phyloP scores from a whole-genome alignment of 768 basidiomycete species.

The Pholiota microspora region DNA sequence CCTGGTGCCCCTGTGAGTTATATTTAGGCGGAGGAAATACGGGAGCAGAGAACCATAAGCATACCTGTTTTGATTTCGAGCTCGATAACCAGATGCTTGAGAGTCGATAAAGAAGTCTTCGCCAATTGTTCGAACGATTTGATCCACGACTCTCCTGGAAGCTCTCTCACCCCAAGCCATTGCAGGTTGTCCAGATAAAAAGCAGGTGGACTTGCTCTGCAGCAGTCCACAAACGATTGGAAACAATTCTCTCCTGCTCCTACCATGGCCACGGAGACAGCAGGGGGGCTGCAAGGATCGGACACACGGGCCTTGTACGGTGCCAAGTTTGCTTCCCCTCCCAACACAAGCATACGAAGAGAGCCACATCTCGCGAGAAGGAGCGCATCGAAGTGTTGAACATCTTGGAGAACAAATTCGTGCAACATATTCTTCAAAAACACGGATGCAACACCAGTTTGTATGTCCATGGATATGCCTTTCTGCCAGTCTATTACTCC shows the following conservation, averaged over 20 bases:
- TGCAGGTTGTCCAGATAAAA: slow-evolving; percentile 7
- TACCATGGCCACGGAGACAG: slow-evolving; percentile 4
- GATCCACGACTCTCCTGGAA: not conserved
- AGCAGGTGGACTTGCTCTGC: not conserved
- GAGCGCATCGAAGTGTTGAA: slow-evolving; percentile 9
- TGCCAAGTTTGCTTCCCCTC: slow-evolving; percentile 5
- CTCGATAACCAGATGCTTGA: slow-evolving; percentile 4
- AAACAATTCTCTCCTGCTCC: not conserved
- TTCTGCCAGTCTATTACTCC: not conserved
- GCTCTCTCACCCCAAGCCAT: slow-evolving; percentile 3
- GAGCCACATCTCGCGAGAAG: slow-evolving; percentile 1
- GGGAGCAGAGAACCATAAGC: not conserved
- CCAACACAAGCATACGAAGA: slow-evolving; percentile 5
- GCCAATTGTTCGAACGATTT: not conserved
- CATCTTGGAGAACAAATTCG: slow-evolving; percentile 5
- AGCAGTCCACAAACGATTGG: slow-evolving; percentile 6
- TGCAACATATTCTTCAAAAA: not conserved
- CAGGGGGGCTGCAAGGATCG: not conserved
- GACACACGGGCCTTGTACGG: not conserved
- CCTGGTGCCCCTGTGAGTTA: not conserved
- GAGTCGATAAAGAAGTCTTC: not conserved
- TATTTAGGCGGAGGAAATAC: not conserved
- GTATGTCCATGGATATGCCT: not conserved
- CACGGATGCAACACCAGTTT: not conserved
- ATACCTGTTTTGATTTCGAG: not conserved